Base-by-base conservation (phyloP, 768 basidiomycete genomes). In the Pulveroboletus sp. region DNA sequence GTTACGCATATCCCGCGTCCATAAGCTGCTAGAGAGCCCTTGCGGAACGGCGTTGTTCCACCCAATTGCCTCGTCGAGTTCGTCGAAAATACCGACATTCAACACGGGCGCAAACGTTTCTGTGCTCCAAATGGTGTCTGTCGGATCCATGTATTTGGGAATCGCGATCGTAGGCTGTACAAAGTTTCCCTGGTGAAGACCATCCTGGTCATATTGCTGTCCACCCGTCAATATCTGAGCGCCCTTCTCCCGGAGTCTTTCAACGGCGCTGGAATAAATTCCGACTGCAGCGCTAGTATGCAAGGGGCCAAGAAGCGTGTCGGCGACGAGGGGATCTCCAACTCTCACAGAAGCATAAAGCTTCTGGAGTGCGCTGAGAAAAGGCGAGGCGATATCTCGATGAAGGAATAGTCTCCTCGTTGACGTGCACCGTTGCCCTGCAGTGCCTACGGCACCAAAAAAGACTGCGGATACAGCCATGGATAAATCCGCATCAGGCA, bases 381-480 rank as follows among this genome's bases (percentile, higher is more conserved):
- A 93, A 46, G 81, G 73, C 26, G 76, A 60, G 0, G 93, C 86
- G 57, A 98, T 82, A 51, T 81, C 67, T 42, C 82, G 82, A 68
- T 98, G 95, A 50, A 97, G 76, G 70, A 90, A 91, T 17, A 97
- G 79, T 50, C 95, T 78, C 51, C 95, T 81, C 1, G 94, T 97
- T 31, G 93, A 86, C 2, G 95, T 98, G 73, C 95, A 97, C 39
- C 86, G 80, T 56, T 78, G 77, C 14, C 79, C 79, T 9, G 82
- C 78, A 31, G 85, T 86, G 30, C 95, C 95, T 39, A 96, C 84
- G 27, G 95, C 91, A 33, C 94, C 90, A 71, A 97, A 97, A 67
- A 93, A 90, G 27, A 94, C 87, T 5, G 92, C 81, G 12, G 89
- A 89, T 14, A 96, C 81, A 33, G 95, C 94, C 57, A 96, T 82